phyloP scores from a whole-genome alignment of 768 basidiomycete genomes.

The Leccinum boreale region DNA sequence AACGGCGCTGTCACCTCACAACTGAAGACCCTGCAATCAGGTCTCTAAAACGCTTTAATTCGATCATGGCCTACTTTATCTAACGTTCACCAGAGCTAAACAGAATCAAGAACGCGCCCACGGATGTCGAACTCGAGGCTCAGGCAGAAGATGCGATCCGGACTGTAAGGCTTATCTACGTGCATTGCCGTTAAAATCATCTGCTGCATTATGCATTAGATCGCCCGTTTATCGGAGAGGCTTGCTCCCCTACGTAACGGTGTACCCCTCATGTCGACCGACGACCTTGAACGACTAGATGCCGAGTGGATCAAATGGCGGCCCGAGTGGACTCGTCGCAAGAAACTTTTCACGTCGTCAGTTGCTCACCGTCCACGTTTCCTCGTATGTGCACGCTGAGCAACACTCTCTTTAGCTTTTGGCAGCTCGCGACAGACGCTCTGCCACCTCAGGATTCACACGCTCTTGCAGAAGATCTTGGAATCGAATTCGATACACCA shows the following conservation, averaged over 20 bases:
- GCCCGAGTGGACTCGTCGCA: slow-evolving; percentile 73
- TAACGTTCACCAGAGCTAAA: slow-evolving; percentile 51
- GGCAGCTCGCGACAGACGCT: slow-evolving; percentile 67
- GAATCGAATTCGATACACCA: slow-evolving; percentile 71
- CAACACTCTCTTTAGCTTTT: slow-evolving; percentile 51
- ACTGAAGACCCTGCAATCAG: slow-evolving; percentile 42
- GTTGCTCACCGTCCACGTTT: slow-evolving; percentile 6
- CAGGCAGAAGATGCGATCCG: slow-evolving; percentile 50
- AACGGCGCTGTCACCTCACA: slow-evolving; percentile 52
- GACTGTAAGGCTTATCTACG: slow-evolving; percentile 42
- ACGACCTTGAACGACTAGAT: slow-evolving; percentile 68
- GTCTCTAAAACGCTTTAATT: slow-evolving; percentile 6
- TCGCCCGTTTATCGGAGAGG: slow-evolving; percentile 43
- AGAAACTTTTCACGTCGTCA: slow-evolving; percentile 58
- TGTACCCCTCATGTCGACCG: slow-evolving; percentile 58
- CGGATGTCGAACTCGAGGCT: slow-evolving; percentile 59
- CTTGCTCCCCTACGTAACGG: slow-evolving; percentile 68
- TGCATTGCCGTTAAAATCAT: slow-evolving; percentile 10
- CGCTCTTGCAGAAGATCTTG: slow-evolving; percentile 73
- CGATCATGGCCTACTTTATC: background rate
- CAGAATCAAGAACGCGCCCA: slow-evolving; percentile 62
- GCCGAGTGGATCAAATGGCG: slow-evolving; percentile 78
- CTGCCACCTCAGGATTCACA: slow-evolving; percentile 62
- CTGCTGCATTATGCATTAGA: slow-evolving; percentile 40
- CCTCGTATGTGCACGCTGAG: slow-evolving; percentile 1